Percentiles rank a stretch among this genome's conserved stretches.
These are phyloP conservation scores for Hansenula anomala DNA, from an alignment of 1,139 yeast genomes.

Conservation along the genomic window DNA sequence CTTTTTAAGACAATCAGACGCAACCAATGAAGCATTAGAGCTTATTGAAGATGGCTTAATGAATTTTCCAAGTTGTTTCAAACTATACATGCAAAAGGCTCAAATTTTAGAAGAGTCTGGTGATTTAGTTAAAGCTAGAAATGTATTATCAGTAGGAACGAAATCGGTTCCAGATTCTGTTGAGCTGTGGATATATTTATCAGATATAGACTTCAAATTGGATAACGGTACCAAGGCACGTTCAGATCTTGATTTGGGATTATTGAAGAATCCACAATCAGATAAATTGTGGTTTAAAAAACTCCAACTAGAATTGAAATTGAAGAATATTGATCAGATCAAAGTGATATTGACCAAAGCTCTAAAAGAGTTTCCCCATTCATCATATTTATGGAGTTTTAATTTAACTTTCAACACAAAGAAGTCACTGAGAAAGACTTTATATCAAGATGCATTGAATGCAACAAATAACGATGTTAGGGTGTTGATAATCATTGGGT, in stretches of 20 bases:
- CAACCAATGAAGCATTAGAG: slow-evolving; percentile 32
- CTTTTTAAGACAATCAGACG: slow-evolving; percentile 39
- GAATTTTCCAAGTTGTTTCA: slow-evolving; percentile 40
- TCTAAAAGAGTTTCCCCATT: slow-evolving; percentile 51
- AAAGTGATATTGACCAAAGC: slow-evolving; percentile 55
- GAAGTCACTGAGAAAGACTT: slow-evolving; percentile 54
- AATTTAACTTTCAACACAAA: slow-evolving; percentile 43
- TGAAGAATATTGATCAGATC: slow-evolving; percentile 49
- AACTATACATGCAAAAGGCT: slow-evolving; percentile 55
- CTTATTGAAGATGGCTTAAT: slow-evolving; percentile 41
- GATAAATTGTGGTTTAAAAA: slow-evolving; percentile 56
- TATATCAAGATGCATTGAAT: slow-evolving; percentile 69
- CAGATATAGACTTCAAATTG: slow-evolving; percentile 39
- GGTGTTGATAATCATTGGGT: slow-evolving; percentile 62
- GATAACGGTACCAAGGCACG: slow-evolving; percentile 56
- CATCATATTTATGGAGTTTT: slow-evolving; percentile 61
- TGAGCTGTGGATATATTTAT: slow-evolving; percentile 53
- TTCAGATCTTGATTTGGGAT: slow-evolving; percentile 66
- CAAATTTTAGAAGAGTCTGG: slow-evolving; percentile 40
- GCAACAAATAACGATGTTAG: slow-evolving; percentile 57
- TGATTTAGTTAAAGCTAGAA: slow-evolving; percentile 38
- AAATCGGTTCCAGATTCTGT: slow-evolving; percentile 39
- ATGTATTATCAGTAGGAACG: slow-evolving; percentile 44
- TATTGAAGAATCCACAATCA: slow-evolving; percentile 44
- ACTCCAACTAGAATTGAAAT: slow-evolving; percentile 51